Base-by-base conservation (phyloP, 352 stramenopile species). In the Achlya hypogyna region DNA sequence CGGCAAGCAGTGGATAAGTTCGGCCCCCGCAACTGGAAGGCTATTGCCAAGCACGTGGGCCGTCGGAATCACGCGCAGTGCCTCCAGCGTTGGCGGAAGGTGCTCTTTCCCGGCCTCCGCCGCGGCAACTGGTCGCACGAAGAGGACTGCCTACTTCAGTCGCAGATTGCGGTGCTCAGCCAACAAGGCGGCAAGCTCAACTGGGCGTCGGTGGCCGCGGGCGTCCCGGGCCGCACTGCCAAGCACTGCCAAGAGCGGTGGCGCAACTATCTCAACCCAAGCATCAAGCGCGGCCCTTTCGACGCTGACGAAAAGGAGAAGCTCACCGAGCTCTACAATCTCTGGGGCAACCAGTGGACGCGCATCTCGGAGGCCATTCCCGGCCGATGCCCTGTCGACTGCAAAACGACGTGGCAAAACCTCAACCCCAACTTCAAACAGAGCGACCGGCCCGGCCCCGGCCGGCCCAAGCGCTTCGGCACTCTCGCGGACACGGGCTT, bases 191-290 rank as follows among this genome's bases (percentile, higher is more conserved):
- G 62, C 65, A 84, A 66, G 59, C 45, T 59, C 45, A 84, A 78
- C 40, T 93, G 84, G 82, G 75, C 76, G 20, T 75, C 84, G 56
- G 80, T 91, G 29, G 84, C 84, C 16, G 69, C 69, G 8, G 68
- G 79, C 10, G 87, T 93, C 62, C 75, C 78, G 23, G 79, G 78
- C 42, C 70, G 84, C 76, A 87, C 81, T 75, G 80, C 86, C 4
- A 98, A 98, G 74, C 95, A 98, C 71, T 98, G 95, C 67, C 87
- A 95, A 16, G 94, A 98, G 68, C 89, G 95, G 18, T 98, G 93
- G 88, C 79, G 97, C 31, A 98, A 98, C 75, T 94, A 98, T 74
- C 79, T 98, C 53, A 92, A 98, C 78, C 95, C 95, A 35, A 94
- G 87, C 65, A 88, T 98, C 66, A 91, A 88, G 71, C 85, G 87